Evolutionary conservation across 2,329 filamentous ascomycete species (phyloP), one percentile per base, ranked within the genome.

Genomic region (Aspergillus amoenus): DNA sequence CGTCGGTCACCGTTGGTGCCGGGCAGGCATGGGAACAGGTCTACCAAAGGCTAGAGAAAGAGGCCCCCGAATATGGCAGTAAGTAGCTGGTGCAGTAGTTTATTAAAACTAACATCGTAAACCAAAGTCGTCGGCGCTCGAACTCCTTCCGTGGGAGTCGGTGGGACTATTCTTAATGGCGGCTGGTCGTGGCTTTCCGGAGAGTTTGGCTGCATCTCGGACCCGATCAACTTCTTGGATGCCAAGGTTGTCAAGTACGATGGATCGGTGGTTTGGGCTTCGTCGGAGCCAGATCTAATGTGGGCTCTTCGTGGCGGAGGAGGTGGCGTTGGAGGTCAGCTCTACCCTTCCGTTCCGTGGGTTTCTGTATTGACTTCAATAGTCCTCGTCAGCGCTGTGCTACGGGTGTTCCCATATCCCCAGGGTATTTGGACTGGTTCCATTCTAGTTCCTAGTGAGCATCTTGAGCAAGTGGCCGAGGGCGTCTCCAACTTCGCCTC

Each of bases 301-400:
- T 78, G 74, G 73, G 74, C 73, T 5, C 61, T 78, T 9, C 67
- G 76, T n/a, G 76, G 74, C 1, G 73, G 73, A 13, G 75, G 74
- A 9, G 73, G 73, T 2, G 39, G 49, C 7, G 44, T 52, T 17
- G 39, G 49, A 6, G 49, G 49, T 49, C 11, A 0, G 47, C 7
- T 22, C 37, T 13, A 11, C 32, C 7, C 21, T 3, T 6, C 18
- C 21, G 12, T 21, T 21, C 21, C 21, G 11, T 7, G 3, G 17
- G 2, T 3, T 22, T 21, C 18, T n/a, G 17, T 12, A 44, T 22
- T 18, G 18, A 22, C 18, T 2, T 21, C 22, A 18, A 32, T 24
- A 62, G 60, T 53, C 6, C 4, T 60, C 2, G 40, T 39, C 3
- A 46, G 49, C 13, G 40, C 58, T 5, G 15, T 52, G 3, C 53